Conservation (phyloP, 192 early-diverging fungal species). For the Entomortierella beljakovae region DNA sequence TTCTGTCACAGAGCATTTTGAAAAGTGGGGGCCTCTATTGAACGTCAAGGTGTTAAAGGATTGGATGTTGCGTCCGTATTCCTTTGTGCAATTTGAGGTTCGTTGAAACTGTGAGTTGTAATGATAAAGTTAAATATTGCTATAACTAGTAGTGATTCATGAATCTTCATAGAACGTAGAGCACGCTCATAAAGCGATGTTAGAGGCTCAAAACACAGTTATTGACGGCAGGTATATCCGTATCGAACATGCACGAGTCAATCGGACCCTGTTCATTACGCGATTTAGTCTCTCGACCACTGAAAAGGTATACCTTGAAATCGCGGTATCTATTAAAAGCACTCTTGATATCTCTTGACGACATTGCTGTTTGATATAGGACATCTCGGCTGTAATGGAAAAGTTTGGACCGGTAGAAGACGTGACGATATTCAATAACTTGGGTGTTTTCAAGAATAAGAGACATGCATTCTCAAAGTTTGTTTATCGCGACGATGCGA, state of each 20-base stretch:
- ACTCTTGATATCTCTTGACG: too few relatives aligned
- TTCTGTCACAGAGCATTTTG: conserved; percentile 69
- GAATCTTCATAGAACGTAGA: conserved; percentile 63
- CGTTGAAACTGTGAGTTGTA: too few relatives aligned
- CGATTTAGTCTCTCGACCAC: conserved; percentile 54
- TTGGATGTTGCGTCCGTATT: conserved; percentile 76
- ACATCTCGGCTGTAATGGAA: conserved; percentile 56
- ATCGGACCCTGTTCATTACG: conserved; percentile 75
- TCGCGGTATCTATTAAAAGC: not conserved
- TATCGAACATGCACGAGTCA: conserved; percentile 81
- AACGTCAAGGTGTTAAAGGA: conserved; percentile 84
- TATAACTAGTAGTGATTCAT: too few relatives aligned
- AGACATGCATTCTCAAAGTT: conserved; percentile 80
- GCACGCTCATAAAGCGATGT: conserved; percentile 69
- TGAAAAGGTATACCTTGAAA: conserved; percentile 51
- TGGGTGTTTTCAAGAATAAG: conserved; percentile 44
- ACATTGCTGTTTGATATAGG: too few relatives aligned
- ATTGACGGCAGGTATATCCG: conserved; percentile 77
- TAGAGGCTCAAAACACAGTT: conserved; percentile 74
- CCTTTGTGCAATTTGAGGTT: conserved; percentile 84
- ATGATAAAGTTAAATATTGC: too few relatives aligned
- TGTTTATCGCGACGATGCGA: conserved; percentile 77
- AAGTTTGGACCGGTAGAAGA: conserved; percentile 75
- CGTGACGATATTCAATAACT: conserved; percentile 63
- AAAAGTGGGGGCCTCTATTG: conserved; percentile 70